Evolutionary conservation across 495 filamentous ascomycete species (phyloP), one percentile per base, ranked within the genome.

Genomic region (Cercophora scortea): DNA sequence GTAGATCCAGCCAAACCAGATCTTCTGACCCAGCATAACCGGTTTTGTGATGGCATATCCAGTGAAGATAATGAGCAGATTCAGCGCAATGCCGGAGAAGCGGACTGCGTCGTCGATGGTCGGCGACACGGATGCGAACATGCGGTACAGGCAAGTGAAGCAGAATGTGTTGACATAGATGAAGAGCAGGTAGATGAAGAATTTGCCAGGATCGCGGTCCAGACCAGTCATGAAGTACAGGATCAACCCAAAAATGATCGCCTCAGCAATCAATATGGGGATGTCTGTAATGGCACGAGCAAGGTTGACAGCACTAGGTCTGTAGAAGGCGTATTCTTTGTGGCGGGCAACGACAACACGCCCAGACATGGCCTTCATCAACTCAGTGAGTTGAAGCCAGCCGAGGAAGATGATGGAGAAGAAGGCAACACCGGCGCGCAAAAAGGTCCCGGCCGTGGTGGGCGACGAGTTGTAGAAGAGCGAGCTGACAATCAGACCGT

Each of bases 241-340:
- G 38, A 93, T 76, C 25, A 91, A 51, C 50, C 86, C 75, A 65
- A 92, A 94, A 6, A 92, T 63, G 6, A 80, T 53, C 0, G 89
- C 82, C 58, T 91, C 86, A 32, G 83, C 61, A 17, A 89, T 68
- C 3, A 88, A 78, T 6, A 90, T 70, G 3, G 89, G 89, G 4
- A 88, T 62, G 61, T 95, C 90, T 11, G 87, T 79, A 11, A 89
- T 74, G 3, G 86, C 86, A 42, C 90, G 81, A 2, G 87, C 89
- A 36, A 95, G 75, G 6, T 83, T 85, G 53, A 83, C 89, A 41
- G 90, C 89, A 3, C 86, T 77, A 11, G 90, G 89, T 3, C 87
- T 82, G 61, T 92, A 92, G 63, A 94, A 92, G 3, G 85, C 86
- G 61, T 89, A 93, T 51, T 79, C 82, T 66, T 89, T 88, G 65